Conservation (phyloP, 176 grass and related monocot species). For the Musa schizocarpa region DNA sequence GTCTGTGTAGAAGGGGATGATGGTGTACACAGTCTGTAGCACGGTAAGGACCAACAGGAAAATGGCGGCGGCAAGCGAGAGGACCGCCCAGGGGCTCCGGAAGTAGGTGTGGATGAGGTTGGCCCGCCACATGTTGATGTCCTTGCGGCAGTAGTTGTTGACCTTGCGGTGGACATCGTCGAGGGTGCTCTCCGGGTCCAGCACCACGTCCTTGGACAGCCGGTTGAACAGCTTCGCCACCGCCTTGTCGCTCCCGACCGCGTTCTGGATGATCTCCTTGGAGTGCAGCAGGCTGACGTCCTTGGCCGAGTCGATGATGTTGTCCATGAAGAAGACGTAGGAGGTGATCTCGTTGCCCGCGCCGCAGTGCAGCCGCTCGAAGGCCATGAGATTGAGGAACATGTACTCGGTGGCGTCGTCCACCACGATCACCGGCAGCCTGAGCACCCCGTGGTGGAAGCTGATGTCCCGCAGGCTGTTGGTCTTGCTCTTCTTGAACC, state of each 20-base stretch:
- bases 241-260: conserved; percentile 61
- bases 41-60: conserved; percentile 56
- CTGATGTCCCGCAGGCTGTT: conserved; percentile 49
- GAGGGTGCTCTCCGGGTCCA: conserved; percentile 39
- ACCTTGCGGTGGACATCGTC: conserved; percentile 55
- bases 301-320: conserved; percentile 62
- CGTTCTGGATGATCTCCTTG: conserved; percentile 64
- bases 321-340: conserved; percentile 96
- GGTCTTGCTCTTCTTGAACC: conserved; percentile 32
- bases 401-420: conserved; percentile 82
- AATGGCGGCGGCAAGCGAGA: conserved; percentile 52
- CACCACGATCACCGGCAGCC: conserved; percentile 39
- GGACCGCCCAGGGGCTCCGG: conserved; percentile 67
- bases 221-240: conserved; percentile 68
- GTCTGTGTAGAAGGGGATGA: conserved; percentile 6
- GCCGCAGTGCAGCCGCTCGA: conserved; percentile 67
- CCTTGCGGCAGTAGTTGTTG: conserved; percentile 47
- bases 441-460: conserved; percentile 45
- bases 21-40: conserved; percentile 60
- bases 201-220: conserved; percentile 64
- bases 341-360: conserved; percentile 75
- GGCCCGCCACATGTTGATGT: conserved; percentile 59
- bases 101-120: conserved; percentile 91
- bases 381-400: conserved; percentile 90
- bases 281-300: conserved; percentile 60